Evolutionary conservation across 2,329 filamentous ascomycete species (phyloP), one percentile per base, ranked within the genome.

Genomic region (Alternaria metachromatica): DNA sequence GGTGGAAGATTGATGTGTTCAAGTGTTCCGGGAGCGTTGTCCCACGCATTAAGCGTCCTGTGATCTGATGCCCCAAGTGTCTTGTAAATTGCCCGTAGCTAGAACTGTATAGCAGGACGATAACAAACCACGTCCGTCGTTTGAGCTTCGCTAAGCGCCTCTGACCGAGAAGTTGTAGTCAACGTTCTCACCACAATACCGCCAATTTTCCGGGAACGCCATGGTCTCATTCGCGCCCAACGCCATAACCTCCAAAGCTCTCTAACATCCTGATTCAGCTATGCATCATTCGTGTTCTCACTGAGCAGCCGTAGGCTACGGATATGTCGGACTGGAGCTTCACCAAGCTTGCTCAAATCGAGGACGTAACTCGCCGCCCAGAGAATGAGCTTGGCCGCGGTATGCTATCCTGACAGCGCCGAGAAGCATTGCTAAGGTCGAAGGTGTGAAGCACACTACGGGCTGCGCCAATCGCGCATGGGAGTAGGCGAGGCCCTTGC

Each of bases 171-270:
- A n/a, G n/a, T n/a, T n/a, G n/a, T n/a, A n/a, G n/a, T n/a, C n/a
- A n/a, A n/a, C n/a, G n/a, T n/a, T n/a, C n/a, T n/a, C n/a, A n/a
- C n/a, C n/a, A n/a, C n/a, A n/a, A n/a, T n/a, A 37, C 15, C 7
- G n/a, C 6, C 15, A n/a, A 5, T 15, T 41, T 0, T 18, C n/a
- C 3, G 37, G n/a, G 6, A 0, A 3, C 15, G 10, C 33, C 2
- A 9, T 9, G 5, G 18, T 11, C 9, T 41, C 37, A 11, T 18
- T 4, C 25, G 21, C 20, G 7, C 23, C 48, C 2, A 30, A 2
- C 6, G 7, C 9, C 10, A 50, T 50, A 9, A 1, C 6, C 11
- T 8, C 48, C 48, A 50, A 25, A 50, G 48, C 48, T 25, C 15
- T 6, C 20, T n/a, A 3, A 13, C 11, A 20, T 50, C 10, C 23